These are phyloP conservation scores for Arthrobotrys iridis DNA, from an alignment of 2,329 filamentous ascomycete genomes.

Conservation along the genomic window DNA sequence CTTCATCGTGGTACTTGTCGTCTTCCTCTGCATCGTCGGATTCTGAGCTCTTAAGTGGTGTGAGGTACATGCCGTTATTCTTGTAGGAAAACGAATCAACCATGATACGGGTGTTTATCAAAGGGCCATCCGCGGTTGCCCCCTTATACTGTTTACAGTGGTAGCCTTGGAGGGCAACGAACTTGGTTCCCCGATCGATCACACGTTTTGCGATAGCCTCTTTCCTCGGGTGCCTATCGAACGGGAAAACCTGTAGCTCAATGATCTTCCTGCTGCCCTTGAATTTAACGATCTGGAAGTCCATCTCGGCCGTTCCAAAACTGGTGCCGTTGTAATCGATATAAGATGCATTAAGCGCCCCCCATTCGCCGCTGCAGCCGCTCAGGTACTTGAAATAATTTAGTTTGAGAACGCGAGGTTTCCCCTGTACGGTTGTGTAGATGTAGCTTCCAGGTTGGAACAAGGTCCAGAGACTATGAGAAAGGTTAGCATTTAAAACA, in stretches of 20 bases:
- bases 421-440: neutral
- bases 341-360: neutral
- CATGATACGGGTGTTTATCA: conserved; percentile 60
- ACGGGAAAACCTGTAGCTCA: conserved; percentile 61
- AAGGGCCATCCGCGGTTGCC: neutral
- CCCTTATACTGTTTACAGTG: conserved; percentile 55
- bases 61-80: neutral
- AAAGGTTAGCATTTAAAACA: neutral
- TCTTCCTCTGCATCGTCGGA: neutral
- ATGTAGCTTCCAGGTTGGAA: conserved; percentile 6
- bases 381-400: neutral
- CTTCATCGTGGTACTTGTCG: neutral
- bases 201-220: neutral
- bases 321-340: conserved; percentile 21
- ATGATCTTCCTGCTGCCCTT: conserved; percentile 46
- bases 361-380: neutral
- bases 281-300: neutral
- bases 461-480: conserved; percentile 10
- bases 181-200: conserved; percentile 36
- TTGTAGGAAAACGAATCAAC: conserved; percentile 56
- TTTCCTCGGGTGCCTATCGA: conserved; percentile 5
- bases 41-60: neutral
- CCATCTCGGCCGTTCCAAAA: neutral
- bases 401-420: conserved; percentile 1
- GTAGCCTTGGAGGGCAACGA: conserved; percentile 22